Evolutionary conservation across 169 alveolate genomes (phyloP).

Genomic region (Eimeria maxima): DNA sequence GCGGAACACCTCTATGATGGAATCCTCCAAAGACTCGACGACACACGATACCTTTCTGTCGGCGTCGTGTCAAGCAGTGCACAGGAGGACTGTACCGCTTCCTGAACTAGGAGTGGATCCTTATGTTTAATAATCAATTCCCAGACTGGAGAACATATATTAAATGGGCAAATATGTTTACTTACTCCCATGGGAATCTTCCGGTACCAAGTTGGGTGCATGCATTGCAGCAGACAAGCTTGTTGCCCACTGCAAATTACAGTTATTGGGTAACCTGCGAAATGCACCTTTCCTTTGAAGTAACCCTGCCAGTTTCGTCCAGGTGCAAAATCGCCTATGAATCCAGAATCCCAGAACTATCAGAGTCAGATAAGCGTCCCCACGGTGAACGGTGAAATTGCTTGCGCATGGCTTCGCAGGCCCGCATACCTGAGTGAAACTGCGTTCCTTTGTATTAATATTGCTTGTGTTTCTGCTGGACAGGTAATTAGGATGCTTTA

Average conservation of each 20-base stretch:
- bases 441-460: background rate
- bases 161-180: background rate
- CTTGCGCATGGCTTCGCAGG: background rate
- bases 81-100: background rate
- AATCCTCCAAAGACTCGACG: background rate
- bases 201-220: background rate
- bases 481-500: background rate
- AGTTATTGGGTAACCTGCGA: background rate
- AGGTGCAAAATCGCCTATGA: conserved; percentile 9
- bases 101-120: background rate
- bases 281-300: background rate
- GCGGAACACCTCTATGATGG: background rate
- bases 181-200: background rate
- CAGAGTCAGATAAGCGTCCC: background rate
- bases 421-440: background rate
- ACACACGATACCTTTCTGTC: background rate
- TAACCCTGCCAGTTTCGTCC: background rate
- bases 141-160: background rate
- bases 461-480: background rate
- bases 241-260: background rate
- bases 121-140: background rate
- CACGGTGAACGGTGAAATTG: background rate
- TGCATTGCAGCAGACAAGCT: background rate
- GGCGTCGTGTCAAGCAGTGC: background rate
- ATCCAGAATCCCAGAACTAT: conserved; percentile 32